Evolutionary conservation across 768 basidiomycete genomes (phyloP).

Genomic region (Collybiopsis confluens): DNA sequence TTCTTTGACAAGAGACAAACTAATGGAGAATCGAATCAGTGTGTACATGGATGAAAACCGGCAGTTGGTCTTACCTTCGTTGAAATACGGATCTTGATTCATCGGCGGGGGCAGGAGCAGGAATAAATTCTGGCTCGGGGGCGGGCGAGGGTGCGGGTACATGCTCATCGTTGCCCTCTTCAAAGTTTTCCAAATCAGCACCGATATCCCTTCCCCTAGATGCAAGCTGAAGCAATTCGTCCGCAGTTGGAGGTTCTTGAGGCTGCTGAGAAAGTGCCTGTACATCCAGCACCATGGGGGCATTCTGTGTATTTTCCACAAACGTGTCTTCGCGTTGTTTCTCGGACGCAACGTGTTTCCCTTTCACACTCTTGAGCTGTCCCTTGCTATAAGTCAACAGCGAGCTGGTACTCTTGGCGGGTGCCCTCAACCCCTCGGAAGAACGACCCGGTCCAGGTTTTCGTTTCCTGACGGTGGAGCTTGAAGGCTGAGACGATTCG

Average conservation of each 20-base stretch:
- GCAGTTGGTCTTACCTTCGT: conserved; percentile 18
- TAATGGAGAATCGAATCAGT: conserved; percentile 14
- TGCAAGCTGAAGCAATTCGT: conserved; percentile 47
- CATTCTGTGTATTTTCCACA: background rate
- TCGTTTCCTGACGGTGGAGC: conserved; percentile 15
- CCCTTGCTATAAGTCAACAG: conserved; percentile 53
- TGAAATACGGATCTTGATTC: conserved; percentile 13
- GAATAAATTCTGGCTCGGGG: conserved; percentile 3
- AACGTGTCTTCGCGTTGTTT: background rate
- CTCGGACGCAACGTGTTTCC: conserved; percentile 26
- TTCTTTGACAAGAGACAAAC: conserved; percentile 39
- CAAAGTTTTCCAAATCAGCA: conserved; percentile 51
- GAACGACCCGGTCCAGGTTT: conserved; percentile 52
- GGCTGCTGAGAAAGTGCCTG: conserved; percentile 7
- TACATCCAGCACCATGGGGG: conserved; percentile 14
- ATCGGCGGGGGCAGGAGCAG: conserved; percentile 11
- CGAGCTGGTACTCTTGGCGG: conserved; percentile 41
- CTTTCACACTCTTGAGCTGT: conserved; percentile 44
- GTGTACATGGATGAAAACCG: background rate
- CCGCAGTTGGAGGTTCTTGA: conserved; percentile 27
- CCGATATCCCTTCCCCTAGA: conserved; percentile 36
- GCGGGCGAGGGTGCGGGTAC: conserved; percentile 6
- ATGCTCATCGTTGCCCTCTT: conserved; percentile 32
- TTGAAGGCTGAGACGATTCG: background rate
- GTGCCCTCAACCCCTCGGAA: conserved; percentile 32